Conservation (phyloP, 768 basidiomycete genomes). For the Boletales sp. region DNA sequence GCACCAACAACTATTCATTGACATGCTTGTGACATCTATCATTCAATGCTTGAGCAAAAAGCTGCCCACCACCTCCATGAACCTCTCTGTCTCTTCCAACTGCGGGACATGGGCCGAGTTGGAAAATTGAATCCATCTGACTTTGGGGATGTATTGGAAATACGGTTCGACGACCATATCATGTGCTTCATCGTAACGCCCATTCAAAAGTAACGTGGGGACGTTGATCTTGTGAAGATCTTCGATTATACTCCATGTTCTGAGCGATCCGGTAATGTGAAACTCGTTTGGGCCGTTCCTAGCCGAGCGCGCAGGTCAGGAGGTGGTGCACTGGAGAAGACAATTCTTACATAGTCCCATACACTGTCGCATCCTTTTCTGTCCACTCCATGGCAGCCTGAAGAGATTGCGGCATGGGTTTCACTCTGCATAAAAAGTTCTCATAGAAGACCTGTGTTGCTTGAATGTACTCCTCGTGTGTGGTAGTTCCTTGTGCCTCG, state of each 20-base stretch:
- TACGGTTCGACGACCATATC: constrained; percentile 33
- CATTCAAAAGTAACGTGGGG: constrained; percentile 35
- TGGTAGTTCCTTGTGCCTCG: constrained; percentile 42
- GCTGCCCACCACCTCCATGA: constrained; percentile 29
- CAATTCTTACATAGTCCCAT: constrained; percentile 41
- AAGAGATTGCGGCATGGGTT: constrained; percentile 44
- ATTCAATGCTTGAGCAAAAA: constrained; percentile 24
- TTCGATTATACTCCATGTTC: constrained; percentile 33
- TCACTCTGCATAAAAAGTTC: constrained; percentile 39
- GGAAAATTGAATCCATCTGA: constrained; percentile 36
- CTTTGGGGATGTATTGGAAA: constrained; percentile 30
- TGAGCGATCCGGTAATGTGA: constrained; percentile 30
- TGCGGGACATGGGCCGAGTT: constrained; percentile 36
- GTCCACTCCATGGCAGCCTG: constrained; percentile 29
- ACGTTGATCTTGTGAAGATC: constrained; percentile 32
- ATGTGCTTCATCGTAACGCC: constrained; percentile 35
- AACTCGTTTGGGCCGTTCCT: constrained; percentile 44
- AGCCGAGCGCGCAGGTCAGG: not conserved
- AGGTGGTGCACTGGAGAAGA: not conserved
- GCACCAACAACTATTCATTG: not conserved
- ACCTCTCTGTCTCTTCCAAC: constrained; percentile 35
- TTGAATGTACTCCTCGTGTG: constrained; percentile 42
- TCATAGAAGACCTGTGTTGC: constrained; percentile 42
- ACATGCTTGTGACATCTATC: not conserved
- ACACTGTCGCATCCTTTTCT: constrained; percentile 46